Evolutionary conservation across 345 rosid genomes (phyloP).

Genomic region (Salix dunnii): DNA sequence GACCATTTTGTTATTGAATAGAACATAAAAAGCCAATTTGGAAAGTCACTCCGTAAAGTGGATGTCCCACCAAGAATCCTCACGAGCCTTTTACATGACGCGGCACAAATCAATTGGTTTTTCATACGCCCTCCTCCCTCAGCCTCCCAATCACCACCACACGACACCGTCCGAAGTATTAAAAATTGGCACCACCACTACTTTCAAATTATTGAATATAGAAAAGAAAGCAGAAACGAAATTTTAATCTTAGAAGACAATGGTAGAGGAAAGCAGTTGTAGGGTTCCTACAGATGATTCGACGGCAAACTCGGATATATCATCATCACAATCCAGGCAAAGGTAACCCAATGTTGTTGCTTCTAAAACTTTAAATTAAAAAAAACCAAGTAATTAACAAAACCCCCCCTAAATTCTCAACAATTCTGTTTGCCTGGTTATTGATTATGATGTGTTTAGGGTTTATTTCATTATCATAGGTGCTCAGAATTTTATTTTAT

Average conservation of each 20-base stretch:
- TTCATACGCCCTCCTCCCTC: too few relatives aligned
- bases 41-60: too few relatives aligned
- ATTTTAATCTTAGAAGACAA: conserved; percentile 4
- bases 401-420: too few relatives aligned
- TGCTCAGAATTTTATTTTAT: neutral
- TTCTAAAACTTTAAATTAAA: too few relatives aligned
- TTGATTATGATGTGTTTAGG: conserved; percentile 4
- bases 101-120: too few relatives aligned
- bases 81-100: too few relatives aligned
- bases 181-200: neutral
- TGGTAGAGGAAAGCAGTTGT: conserved; percentile 45
- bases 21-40: too few relatives aligned
- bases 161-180: too few relatives aligned
- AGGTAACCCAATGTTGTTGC: conserved; percentile 29
- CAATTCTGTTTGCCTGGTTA: neutral
- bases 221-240: too few relatives aligned
- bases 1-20: too few relatives aligned
- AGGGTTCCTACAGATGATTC: conserved; percentile 41
- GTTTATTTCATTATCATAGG: neutral
- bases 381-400: too few relatives aligned
- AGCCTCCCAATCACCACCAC: neutral
- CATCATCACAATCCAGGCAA: conserved; percentile 46
- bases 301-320: conserved; percentile 24
- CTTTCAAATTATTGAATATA: neutral
- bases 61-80: too few relatives aligned